Conservation (phyloP, 1,139 yeast species). For the Yamadazyma sp. region DNA sequence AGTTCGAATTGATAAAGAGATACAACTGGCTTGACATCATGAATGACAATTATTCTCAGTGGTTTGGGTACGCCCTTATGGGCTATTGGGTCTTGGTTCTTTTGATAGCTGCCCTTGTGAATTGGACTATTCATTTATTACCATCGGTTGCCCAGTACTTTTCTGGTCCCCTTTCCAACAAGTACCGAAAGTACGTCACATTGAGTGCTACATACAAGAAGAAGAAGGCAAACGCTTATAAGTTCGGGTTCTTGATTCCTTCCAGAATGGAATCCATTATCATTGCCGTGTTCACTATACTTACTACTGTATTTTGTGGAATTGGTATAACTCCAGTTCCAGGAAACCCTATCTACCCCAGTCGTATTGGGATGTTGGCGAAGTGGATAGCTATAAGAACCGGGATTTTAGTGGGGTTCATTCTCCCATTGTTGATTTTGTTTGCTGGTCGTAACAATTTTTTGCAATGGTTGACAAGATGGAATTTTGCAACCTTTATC, state of each 20-base stretch:
- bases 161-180: constrained; percentile 26
- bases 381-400: constrained; percentile 29
- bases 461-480: constrained; percentile 32
- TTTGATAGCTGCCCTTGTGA: constrained; percentile 39
- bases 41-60: constrained; percentile 29
- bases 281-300: constrained; percentile 40
- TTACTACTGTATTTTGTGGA: constrained; percentile 41
- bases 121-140: constrained; percentile 40
- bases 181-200: constrained; percentile 30
- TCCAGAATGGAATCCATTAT: constrained; percentile 30
- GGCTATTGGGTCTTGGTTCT: constrained; percentile 52
- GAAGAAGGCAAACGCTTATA: constrained; percentile 24
- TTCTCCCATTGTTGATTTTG: constrained; percentile 26
- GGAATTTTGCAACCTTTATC: constrained; percentile 31
- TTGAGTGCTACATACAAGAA: constrained; percentile 31
- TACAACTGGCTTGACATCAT: constrained; percentile 4
- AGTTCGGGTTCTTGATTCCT: constrained; percentile 24
- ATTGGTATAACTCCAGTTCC: constrained; percentile 19
- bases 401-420: constrained; percentile 25
- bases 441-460: constrained; percentile 36
- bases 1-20: constrained; percentile 6
- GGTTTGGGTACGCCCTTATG: constrained; percentile 47
- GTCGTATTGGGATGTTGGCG: constrained; percentile 14
- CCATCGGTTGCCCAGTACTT: constrained; percentile 25
- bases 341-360: constrained; percentile 23